Evolutionary conservation across 176 grass and related monocot species (phyloP), one percentile per base, ranked within the genome.

Genomic region (Eragrostis nindensis): DNA sequence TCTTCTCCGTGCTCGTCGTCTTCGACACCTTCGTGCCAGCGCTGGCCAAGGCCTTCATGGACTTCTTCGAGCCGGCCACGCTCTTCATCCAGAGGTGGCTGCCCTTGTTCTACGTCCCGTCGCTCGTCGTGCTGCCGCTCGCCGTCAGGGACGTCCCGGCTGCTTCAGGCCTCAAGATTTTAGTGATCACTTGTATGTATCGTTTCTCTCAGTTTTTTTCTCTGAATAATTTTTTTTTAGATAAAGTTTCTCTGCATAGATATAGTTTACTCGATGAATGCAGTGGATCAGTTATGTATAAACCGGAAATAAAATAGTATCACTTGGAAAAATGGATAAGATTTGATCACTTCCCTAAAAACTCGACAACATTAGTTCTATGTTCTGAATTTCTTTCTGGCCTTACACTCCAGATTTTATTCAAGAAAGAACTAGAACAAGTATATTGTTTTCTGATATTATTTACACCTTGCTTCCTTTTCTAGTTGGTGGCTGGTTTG

Each of bases 21-120:
- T 77, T 98, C 8, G 92, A 98, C 83, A 27, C 43, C 3, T 15
- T 81, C 17, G 88, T 68, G 48, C 96, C 96, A 2, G 67, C 90
- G n/a, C 71, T 87, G 22, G 96, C 96, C 64, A 88, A 74, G 75
- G 81, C 79, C 0, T 68, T 91, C 63, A 84, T 86, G 79, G 71
- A 76, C 80, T 91, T 98, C 79, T 95, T 98, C 38, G 96, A 95
- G 75, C 96, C 90, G 19, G 96, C 92, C 4, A 82, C 86, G 1
- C 12, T 93, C n/a, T 98, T 98, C 86, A 95, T 98, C 82, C 92
- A 98, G 84, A 67, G 96, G 62, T 95, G 91, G 88, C 88, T 98
- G 6, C 96, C 96, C 1, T 30, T 98, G 44, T 98, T 98, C 85
- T 98, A 94, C 40, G 95, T 98, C 38, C 95, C 95, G 5, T 85